Evolutionary conservation across 305 asterid genomes (phyloP), one percentile per base, ranked within the genome.

Genomic region (Andrographis paniculata): DNA sequence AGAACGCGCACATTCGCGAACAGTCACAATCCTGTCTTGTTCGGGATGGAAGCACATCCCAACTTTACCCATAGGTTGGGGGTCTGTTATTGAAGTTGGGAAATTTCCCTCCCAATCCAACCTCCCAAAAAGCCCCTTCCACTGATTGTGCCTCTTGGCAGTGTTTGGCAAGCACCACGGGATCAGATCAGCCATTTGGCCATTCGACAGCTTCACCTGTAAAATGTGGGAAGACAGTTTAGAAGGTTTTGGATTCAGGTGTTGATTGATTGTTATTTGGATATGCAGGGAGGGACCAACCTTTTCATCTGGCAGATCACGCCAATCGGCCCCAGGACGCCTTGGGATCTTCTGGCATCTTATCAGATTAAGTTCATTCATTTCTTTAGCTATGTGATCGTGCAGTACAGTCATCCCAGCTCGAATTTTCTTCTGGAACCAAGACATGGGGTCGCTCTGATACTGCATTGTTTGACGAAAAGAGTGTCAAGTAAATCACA

Each of bases 1-100:
- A 58, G 94, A 80, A 20, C 94, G 80, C 1, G 94, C 86, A 60
- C 80, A 82, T 67, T 82, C 94, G 22, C 94, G 84, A 28, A 82
- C 82, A 14, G 91, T 76, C 28, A 82, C 75, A 21, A 79, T 77
- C 65, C 94, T 56, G 58, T 82, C 87, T 60, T 79, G 94, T 41
- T 79, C 73, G 0, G 94, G 94, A 43, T 82, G 93, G 67, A 82
- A 78, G 67, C 85, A 78, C 79, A 75, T 74, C 31, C 93, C 85
- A 6, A 78, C 93, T 56, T 82, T 82, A 31, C 82, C 85, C 83
- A 71, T 82, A 1, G 89, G 83, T 43, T 82, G 94, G 8, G 86
- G 94, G 23, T 82, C 83, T 9, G 86, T 79, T 14, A 79, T 64
- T 1, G 83, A 76, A 10, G 86, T 82, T 5, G 94, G 85, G 45